Conservation (phyloP, 108 stramenopile genomes). For the Pseudonitzschia multiseries region DNA sequence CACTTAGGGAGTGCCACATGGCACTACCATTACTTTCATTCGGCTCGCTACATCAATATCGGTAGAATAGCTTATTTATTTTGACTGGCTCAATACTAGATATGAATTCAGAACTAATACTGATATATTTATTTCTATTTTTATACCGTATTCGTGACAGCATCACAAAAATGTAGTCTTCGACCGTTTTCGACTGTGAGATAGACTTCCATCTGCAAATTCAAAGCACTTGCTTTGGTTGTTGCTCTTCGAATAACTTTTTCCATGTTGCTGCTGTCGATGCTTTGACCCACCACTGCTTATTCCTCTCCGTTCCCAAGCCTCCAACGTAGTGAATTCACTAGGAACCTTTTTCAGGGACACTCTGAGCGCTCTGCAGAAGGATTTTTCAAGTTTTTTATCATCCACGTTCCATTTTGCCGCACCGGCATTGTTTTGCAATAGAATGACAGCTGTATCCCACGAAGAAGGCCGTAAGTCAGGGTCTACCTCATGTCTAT, state of each 20-base stretch:
- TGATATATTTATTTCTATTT: too few relatives aligned
- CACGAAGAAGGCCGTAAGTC: conserved; percentile 28
- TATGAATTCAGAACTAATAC: too few relatives aligned
- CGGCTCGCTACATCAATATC: too few relatives aligned
- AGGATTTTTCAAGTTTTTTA: conserved; percentile 10
- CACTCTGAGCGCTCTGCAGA: conserved; percentile 13
- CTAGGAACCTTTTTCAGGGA: conserved; percentile 1
- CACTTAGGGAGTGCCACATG: too few relatives aligned
- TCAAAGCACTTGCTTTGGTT: not conserved
- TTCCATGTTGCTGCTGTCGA: not conserved
- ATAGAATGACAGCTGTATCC: conserved; percentile 36
- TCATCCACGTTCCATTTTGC: conserved; percentile 28
- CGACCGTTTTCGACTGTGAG: too few relatives aligned
- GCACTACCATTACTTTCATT: too few relatives aligned
- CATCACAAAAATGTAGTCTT: too few relatives aligned
- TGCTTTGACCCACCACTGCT: conserved; percentile 8
- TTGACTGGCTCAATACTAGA: too few relatives aligned
- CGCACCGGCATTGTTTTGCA: conserved; percentile 27
- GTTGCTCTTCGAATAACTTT: not conserved
- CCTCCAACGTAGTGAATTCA: conserved; percentile 10
- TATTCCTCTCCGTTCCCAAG: conserved; percentile 33
- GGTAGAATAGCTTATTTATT: too few relatives aligned
- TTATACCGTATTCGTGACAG: too few relatives aligned
- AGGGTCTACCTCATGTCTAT: not conserved
- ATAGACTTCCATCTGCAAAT: too few relatives aligned